These are phyloP conservation scores for Davidsoniella neocaledoniae DNA, from an alignment of 2,329 filamentous ascomycete genomes.

Conservation along the genomic window DNA sequence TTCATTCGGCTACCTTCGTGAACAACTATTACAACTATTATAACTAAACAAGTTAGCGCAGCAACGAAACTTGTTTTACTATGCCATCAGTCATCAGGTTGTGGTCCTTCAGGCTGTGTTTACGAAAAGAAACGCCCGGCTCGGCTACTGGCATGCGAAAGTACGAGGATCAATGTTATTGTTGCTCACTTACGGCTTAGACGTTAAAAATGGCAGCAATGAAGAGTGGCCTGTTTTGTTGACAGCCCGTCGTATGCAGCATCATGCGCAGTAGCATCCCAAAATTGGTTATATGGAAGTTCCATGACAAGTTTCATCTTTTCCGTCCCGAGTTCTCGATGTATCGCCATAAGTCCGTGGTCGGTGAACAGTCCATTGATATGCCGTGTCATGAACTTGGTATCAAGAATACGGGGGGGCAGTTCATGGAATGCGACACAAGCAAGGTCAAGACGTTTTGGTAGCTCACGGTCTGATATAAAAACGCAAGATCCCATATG, in stretches of 20 bases:
- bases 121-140: too few relatives aligned
- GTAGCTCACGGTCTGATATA: conserved; percentile 42
- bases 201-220: too few relatives aligned
- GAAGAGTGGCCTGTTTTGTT: too few relatives aligned
- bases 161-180: too few relatives aligned
- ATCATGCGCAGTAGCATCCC: conserved; percentile 25
- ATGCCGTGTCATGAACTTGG: conserved; percentile 39
- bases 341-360: background rate
- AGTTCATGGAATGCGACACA: conserved; percentile 27
- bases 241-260: conserved; percentile 35
- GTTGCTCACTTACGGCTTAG: too few relatives aligned
- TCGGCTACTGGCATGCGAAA: too few relatives aligned
- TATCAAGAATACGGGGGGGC: conserved; percentile 37
- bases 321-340: background rate
- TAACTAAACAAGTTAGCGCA: too few relatives aligned
- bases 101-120: too few relatives aligned
- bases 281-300: conserved; percentile 20
- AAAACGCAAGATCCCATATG: conserved; percentile 45
- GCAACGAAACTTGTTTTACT: too few relatives aligned
- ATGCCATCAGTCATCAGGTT: too few relatives aligned
- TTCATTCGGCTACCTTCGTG: too few relatives aligned
- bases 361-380: conserved; percentile 14
- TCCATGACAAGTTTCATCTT: conserved; percentile 23
- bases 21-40: too few relatives aligned
- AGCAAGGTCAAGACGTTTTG: conserved; percentile 31